Percentiles rank a stretch among this genome's conserved stretches.
Evolutionary conservation across 805 yeast species (phyloP).

Genomic region (Kodamaea kaohsiungensis): DNA sequence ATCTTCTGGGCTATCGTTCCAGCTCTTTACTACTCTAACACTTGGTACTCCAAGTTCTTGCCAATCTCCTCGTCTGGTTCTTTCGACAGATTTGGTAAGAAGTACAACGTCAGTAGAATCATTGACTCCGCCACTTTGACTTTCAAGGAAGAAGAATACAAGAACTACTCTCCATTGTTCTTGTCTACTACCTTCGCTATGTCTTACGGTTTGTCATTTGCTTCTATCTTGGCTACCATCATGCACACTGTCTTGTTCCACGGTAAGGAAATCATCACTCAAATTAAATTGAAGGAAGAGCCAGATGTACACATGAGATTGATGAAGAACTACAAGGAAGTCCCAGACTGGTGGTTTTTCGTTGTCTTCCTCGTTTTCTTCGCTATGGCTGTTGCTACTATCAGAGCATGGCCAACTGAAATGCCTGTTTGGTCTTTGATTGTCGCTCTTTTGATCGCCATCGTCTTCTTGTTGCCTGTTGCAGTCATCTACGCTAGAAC

Average conservation of each 20-base stretch:
- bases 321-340: slow-evolving; percentile 47
- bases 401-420: slow-evolving; percentile 42
- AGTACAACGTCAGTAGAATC: slow-evolving; percentile 52
- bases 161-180: slow-evolving; percentile 63
- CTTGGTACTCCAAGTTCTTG: slow-evolving; percentile 59
- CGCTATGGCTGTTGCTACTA: slow-evolving; percentile 39
- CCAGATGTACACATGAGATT: slow-evolving; percentile 53
- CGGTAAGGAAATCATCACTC: slow-evolving; percentile 48
- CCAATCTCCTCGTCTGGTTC: slow-evolving; percentile 54
- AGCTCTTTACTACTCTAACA: slow-evolving; percentile 53
- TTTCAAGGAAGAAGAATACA: slow-evolving; percentile 50
- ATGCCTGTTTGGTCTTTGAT: slow-evolving; percentile 45
- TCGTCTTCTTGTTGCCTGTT: slow-evolving; percentile 41
- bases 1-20: slow-evolving; percentile 55
- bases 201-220: slow-evolving; percentile 59
- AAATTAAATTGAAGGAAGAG: slow-evolving; percentile 28
- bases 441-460: slow-evolving; percentile 40
- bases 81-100: slow-evolving; percentile 51
- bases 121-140: slow-evolving; percentile 39
- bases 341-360: slow-evolving; percentile 48
- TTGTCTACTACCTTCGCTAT: slow-evolving; percentile 58
- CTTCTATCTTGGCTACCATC: slow-evolving; percentile 62
- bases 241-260: slow-evolving; percentile 60
- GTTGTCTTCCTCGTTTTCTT: slow-evolving; percentile 27
- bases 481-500: slow-evolving; percentile 39